Base-by-base conservation (phyloP, 805 yeast genomes). In the Lachancea thermotolerans region DNA sequence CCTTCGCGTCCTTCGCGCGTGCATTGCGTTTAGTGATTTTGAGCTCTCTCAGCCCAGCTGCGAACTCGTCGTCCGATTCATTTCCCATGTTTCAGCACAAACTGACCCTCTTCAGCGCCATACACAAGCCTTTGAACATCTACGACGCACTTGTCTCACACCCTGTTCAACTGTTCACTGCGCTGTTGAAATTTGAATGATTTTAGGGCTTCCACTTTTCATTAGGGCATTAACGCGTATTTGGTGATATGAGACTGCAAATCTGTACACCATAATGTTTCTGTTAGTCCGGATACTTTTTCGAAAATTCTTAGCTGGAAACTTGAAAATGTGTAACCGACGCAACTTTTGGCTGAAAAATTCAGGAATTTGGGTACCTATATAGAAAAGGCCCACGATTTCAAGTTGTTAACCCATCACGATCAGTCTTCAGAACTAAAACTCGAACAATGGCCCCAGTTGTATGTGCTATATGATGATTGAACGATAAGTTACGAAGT, bases 381-480 rank as follows among this genome's bases (percentile, higher is more conserved):
- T 21, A 21, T 21, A 21, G 25, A 21, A 21, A 21, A 21, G 25
- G 25, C 25, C 6, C 25, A 4, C 25, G 7, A 21, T 4, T 7
- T 21, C 25, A 4, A 4, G 7, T 7, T 21, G 25, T 21, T 4
- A 7, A 21, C 7, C 7, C 4, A 4, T 7, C 25, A 21, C 4
- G 33, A 12, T 30, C 33, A 30, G 12, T 5, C 33, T 5, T 14
- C 33, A 30, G 33, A 30, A 30, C 33, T 30, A 30, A 30, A 21
- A 30, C 33, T 11, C 12, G 28, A 33, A 40, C 25, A 77, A 84
- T 85, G 95, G 95, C 95, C 81, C 95, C 95, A 82, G 83, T 81
- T 73, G 93, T 85, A 84, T 74, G 93, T 84, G 68, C 60, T 55
- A 56, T 46, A 32, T 18, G n/a, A 15, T n/a, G 16, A 35, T 16